Evolutionary conservation across 1,139 yeast species (phyloP).

Genomic region (Oligophagozyma castellii): DNA sequence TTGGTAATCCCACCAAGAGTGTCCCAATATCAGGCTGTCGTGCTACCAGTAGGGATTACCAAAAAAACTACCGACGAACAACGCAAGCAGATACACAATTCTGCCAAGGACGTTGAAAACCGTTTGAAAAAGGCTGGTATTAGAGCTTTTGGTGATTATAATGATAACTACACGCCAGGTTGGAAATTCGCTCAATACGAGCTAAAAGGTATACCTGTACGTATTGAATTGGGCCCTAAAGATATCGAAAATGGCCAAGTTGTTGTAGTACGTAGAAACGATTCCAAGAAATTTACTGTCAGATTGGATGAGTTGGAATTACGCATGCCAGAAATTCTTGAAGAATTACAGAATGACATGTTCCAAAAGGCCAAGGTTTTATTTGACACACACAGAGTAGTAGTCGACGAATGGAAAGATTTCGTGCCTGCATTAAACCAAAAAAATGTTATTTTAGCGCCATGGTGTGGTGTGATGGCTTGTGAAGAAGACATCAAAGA

Average conservation of each 20-base stretch:
- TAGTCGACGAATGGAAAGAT: constrained; percentile 77
- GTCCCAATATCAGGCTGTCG: constrained; percentile 81
- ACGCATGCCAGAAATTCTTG: constrained; percentile 64
- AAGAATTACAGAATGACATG: constrained; percentile 64
- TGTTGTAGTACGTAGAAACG: constrained; percentile 87
- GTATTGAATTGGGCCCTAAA: constrained; percentile 93
- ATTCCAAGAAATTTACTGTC: constrained; percentile 58
- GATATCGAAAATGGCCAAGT: constrained; percentile 73
- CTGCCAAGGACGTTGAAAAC: constrained; percentile 54
- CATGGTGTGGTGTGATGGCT: constrained; percentile 92
- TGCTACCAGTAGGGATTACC: constrained; percentile 91
- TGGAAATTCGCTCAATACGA: constrained; percentile 99
- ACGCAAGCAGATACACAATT: constrained; percentile 52
- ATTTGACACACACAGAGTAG: constrained; percentile 70
- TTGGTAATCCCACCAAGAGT: constrained; percentile 96
- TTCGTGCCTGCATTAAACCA: constrained; percentile 86
- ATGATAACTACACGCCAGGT: constrained; percentile 93
- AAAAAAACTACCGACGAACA: constrained; percentile 70
- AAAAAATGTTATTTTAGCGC: constrained; percentile 81
- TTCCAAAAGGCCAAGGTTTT: constrained; percentile 67
- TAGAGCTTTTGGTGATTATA: constrained; percentile 73
- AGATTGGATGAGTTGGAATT: constrained; percentile 50
- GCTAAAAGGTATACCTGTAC: constrained; percentile 87
- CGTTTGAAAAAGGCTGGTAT: constrained; percentile 44
- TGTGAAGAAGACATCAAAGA: constrained; percentile 98